Evolutionary conservation across 1,284 basidiomycete genomes (phyloP).

Genomic region (Rhodotorula glutinis): DNA sequence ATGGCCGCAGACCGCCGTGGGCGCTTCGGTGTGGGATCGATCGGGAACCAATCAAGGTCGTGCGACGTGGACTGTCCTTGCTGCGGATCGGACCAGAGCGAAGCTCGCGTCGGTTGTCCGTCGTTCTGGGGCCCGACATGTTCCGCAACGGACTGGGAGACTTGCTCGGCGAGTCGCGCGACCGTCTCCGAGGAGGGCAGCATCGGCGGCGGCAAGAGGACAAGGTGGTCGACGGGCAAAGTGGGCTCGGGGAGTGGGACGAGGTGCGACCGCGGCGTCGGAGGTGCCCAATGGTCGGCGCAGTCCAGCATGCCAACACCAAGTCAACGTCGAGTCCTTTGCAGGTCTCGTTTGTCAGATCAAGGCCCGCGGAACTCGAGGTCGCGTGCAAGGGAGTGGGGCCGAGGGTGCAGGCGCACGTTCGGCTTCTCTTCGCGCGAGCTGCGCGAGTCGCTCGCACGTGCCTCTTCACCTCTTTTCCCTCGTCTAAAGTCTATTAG

Average conservation of each 20-base stretch:
- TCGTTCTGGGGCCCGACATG: too few relatives aligned
- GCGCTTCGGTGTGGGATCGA: slow-evolving; percentile 2
- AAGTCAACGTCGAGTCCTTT: background rate
- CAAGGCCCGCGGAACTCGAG: too few relatives aligned
- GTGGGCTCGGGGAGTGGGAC: slow-evolving; percentile 12
- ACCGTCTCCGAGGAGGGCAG: background rate
- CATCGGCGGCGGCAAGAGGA: slow-evolving; percentile 21
- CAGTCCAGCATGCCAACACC: too few relatives aligned
- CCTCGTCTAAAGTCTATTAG: too few relatives aligned
- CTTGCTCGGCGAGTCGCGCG: background rate
- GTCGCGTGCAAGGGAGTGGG: background rate
- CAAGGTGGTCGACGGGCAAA: slow-evolving; percentile 29
- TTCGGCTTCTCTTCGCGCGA: background rate
- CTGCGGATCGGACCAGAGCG: background rate
- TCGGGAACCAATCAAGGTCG: background rate
- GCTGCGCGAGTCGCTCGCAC: background rate
- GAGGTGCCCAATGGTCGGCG: slow-evolving; percentile 7
- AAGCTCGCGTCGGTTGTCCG: background rate
- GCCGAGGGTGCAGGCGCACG: background rate
- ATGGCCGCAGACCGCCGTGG: slow-evolving; percentile 27
- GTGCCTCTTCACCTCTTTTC: too few relatives aligned
- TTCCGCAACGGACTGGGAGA: background rate
- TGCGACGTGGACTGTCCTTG: background rate
- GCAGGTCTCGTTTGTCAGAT: too few relatives aligned
- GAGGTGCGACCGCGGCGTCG: slow-evolving; percentile 20